Percentiles rank a stretch among this genome's conserved stretches.
Evolutionary conservation across 352 stramenopile species (phyloP).

Genomic region (Phytopythium ostracodes): DNA sequence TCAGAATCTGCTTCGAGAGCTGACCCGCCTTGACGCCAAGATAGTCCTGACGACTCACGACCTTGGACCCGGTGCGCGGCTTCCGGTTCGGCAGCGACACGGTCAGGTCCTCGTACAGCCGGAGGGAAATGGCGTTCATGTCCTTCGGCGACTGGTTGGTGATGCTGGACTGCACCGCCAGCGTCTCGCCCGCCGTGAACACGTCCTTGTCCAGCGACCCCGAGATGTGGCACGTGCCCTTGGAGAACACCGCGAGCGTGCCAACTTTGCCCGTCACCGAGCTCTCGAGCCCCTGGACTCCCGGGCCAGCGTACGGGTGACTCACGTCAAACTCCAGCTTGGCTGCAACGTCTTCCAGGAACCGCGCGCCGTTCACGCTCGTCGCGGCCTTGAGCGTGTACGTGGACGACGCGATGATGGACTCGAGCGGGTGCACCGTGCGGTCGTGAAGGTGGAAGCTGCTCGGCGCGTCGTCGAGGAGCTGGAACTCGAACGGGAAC

Average conservation of each 20-base stretch:
- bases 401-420: slow-evolving; percentile 23
- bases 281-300: slow-evolving; percentile 7
- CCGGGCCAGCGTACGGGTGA: background rate
- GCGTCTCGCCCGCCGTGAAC: slow-evolving; percentile 22
- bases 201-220: slow-evolving; percentile 24
- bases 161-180: slow-evolving; percentile 19
- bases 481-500: slow-evolving; percentile 19
- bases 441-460: slow-evolving; percentile 20
- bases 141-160: slow-evolving; percentile 31
- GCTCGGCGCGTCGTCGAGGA: slow-evolving; percentile 11
- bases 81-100: slow-evolving; percentile 22
- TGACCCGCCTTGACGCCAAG: slow-evolving; percentile 22
- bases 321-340: slow-evolving; percentile 4
- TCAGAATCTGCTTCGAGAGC: slow-evolving; percentile 19
- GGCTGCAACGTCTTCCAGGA: slow-evolving; percentile 6
- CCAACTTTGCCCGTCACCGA: slow-evolving; percentile 7
- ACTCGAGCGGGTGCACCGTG: slow-evolving; percentile 14
- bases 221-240: slow-evolving; percentile 22
- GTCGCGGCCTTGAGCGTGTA: slow-evolving; percentile 17
- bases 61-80: slow-evolving; percentile 15
- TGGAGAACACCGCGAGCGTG: slow-evolving; percentile 15
- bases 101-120: slow-evolving; percentile 27
- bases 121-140: slow-evolving; percentile 23
- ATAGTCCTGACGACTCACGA: slow-evolving; percentile 20
- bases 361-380: background rate